Evolutionary conservation across 2,329 filamentous ascomycete species (phyloP).

Genomic region (Calonectria henricotiae): DNA sequence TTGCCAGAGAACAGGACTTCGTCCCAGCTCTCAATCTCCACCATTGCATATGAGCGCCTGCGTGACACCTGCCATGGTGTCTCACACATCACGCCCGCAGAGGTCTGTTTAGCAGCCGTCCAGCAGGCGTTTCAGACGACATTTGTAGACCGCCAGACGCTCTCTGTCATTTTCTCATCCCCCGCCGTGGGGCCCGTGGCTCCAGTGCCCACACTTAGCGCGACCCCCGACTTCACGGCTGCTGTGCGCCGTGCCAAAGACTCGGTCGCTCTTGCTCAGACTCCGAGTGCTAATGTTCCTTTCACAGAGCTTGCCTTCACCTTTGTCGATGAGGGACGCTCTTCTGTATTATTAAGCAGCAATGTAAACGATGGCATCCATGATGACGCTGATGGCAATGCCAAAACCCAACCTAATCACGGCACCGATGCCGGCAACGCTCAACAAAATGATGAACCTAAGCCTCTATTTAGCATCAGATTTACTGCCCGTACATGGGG

Average conservation of each 20-base stretch:
- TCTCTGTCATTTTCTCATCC: constrained; percentile 24
- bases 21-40: constrained; percentile 11
- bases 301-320: constrained; percentile 23
- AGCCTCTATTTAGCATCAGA: constrained; percentile 24
- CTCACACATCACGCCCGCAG: constrained; percentile 21
- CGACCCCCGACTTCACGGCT: constrained; percentile 9
- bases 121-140: constrained; percentile 27
- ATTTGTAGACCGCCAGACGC: constrained; percentile 27
- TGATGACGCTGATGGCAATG: background rate
- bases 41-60: constrained; percentile 6
- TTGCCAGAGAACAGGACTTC: background rate
- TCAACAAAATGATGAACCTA: constrained; percentile 7
- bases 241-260: constrained; percentile 30
- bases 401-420: constrained; percentile 23
- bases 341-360: constrained; percentile 27
- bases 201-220: constrained; percentile 4
- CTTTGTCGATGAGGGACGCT: constrained; percentile 23
- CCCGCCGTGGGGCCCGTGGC: constrained; percentile 27
- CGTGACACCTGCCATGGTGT: constrained; percentile 26
- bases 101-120: constrained; percentile 27
- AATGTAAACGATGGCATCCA: constrained; percentile 13
- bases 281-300: constrained; percentile 9
- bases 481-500: constrained; percentile 27
- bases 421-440: background rate
- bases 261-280: constrained; percentile 22